A percentile compares a stretch with the other conserved stretches of the same genome.
Evolutionary conservation across 768 basidiomycete species (phyloP).

Genomic region (Kwoniella shandongensis): DNA sequence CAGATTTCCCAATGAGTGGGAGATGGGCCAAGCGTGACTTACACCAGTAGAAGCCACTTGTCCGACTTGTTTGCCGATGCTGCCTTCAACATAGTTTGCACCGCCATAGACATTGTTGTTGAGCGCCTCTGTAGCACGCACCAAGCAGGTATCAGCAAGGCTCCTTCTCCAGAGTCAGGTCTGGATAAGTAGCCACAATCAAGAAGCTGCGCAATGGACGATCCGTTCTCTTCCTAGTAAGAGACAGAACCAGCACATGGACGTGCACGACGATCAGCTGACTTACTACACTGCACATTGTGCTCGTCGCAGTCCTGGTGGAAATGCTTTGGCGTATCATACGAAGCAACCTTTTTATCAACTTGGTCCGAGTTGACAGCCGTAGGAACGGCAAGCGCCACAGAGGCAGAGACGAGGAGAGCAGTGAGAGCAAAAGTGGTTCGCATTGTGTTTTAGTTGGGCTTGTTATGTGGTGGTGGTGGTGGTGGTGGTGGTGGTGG

Average conservation of each 20-base stretch:
- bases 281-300: constrained; percentile 23
- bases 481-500: not conserved
- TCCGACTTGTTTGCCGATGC: constrained; percentile 13
- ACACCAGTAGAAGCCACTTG: constrained; percentile 12
- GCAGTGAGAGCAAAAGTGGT: constrained; percentile 10
- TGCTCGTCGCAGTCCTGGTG: constrained; percentile 22
- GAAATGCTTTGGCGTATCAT: constrained; percentile 21
- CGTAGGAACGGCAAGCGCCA: not conserved
- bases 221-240: too few relatives aligned
- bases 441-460: constrained; percentile 12
- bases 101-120: constrained; percentile 15
- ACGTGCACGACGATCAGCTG: not conserved
- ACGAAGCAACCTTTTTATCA: constrained; percentile 13
- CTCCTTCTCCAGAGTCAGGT: too few relatives aligned
- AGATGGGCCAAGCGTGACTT: constrained; percentile 6
- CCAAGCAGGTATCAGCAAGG: constrained; percentile 3
- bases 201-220: too few relatives aligned
- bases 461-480: not conserved
- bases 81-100: constrained; percentile 10
- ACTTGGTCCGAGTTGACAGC: constrained; percentile 10
- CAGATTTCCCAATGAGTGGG: not conserved
- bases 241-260: too few relatives aligned
- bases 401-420: constrained; percentile 8
- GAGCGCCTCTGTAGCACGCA: constrained; percentile 6
- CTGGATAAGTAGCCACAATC: too few relatives aligned